Conservation (phyloP, 2,329 filamentous ascomycete species). For the Amauroascus niger region DNA sequence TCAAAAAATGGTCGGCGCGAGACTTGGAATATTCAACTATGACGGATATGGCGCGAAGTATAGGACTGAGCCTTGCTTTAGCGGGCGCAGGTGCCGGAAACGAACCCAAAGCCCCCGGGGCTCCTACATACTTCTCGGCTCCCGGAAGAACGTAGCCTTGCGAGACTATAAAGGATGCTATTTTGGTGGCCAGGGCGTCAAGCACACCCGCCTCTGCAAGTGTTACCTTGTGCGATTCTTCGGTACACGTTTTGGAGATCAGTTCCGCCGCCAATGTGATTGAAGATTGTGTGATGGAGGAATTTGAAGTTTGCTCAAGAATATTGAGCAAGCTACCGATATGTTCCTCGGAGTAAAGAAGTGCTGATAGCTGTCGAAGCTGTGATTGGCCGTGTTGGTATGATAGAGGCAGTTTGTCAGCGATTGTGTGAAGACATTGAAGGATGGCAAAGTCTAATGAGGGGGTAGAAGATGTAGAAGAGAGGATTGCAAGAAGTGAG, state of each 20-base stretch:
- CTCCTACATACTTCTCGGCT: slow-evolving; percentile 47
- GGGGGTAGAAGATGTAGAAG: slow-evolving; percentile 53
- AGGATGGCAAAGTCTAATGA: slow-evolving; percentile 65
- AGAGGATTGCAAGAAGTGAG: slow-evolving; percentile 60
- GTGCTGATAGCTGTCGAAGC: slow-evolving; percentile 48
- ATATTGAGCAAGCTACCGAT: slow-evolving; percentile 57
- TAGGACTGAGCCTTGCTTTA: slow-evolving; percentile 52
- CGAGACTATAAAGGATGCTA: slow-evolving; percentile 61
- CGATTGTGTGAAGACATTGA: slow-evolving; percentile 61
- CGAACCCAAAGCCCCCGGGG: slow-evolving; percentile 46
- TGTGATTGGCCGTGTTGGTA: slow-evolving; percentile 41
- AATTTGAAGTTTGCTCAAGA: slow-evolving; percentile 49
- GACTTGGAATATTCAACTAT: slow-evolving; percentile 72
- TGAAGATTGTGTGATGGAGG: slow-evolving; percentile 44
- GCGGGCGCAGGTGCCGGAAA: slow-evolving; percentile 55
- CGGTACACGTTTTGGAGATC: slow-evolving; percentile 54
- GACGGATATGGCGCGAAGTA: slow-evolving; percentile 66
- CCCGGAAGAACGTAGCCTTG: slow-evolving; percentile 60
- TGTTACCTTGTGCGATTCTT: slow-evolving; percentile 60
- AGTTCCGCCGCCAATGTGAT: slow-evolving; percentile 39
- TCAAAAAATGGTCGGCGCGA: slow-evolving; percentile 61
- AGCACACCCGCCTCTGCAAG: slow-evolving; percentile 64
- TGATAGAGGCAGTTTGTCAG: slow-evolving; percentile 53
- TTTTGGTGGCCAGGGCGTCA: slow-evolving; percentile 63
- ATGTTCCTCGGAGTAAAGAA: slow-evolving; percentile 54